These are phyloP conservation scores for Phaseolus coccineus DNA, from an alignment of 331 rosid genomes.

Conservation along the genomic window DNA sequence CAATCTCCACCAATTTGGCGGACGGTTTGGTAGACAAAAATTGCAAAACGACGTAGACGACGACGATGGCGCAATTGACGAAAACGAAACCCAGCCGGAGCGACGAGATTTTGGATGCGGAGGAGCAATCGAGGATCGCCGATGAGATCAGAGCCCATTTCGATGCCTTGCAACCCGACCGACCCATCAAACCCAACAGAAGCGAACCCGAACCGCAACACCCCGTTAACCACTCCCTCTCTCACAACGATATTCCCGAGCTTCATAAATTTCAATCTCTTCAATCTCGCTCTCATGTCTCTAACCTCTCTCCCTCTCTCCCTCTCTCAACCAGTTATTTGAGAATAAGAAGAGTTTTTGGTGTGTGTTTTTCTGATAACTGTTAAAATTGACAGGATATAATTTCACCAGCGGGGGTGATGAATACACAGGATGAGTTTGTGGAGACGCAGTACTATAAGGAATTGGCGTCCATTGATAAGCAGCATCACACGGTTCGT, in stretches of 20 bases:
- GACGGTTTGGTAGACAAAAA: background rate
- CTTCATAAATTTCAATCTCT: slow-evolving; percentile 65
- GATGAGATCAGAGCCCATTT: slow-evolving; percentile 66
- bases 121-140: slow-evolving; percentile 63
- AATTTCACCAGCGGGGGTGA: slow-evolving; percentile 34
- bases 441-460: slow-evolving; percentile 74
- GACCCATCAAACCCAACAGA: slow-evolving; percentile 73
- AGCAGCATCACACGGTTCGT: slow-evolving; percentile 71
- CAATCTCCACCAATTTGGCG: background rate
- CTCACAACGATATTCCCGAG: slow-evolving; percentile 57
- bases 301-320: background rate
- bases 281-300: slow-evolving; percentile 57
- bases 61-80: slow-evolving; percentile 56
- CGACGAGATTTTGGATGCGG: slow-evolving; percentile 64
- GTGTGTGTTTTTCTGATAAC: background rate
- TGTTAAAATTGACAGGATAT: slow-evolving; percentile 35
- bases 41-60: slow-evolving; percentile 35
- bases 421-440: slow-evolving; percentile 60
- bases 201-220: slow-evolving; percentile 56
- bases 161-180: slow-evolving; percentile 70
- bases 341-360: too few species aligned
- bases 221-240: slow-evolving; percentile 16
- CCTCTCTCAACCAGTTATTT: background rate
- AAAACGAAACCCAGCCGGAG: slow-evolving; percentile 78
- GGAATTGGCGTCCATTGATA: slow-evolving; percentile 61